Conservation (phyloP, 2,329 filamentous ascomycete genomes). For the Colletotrichum musae region DNA sequence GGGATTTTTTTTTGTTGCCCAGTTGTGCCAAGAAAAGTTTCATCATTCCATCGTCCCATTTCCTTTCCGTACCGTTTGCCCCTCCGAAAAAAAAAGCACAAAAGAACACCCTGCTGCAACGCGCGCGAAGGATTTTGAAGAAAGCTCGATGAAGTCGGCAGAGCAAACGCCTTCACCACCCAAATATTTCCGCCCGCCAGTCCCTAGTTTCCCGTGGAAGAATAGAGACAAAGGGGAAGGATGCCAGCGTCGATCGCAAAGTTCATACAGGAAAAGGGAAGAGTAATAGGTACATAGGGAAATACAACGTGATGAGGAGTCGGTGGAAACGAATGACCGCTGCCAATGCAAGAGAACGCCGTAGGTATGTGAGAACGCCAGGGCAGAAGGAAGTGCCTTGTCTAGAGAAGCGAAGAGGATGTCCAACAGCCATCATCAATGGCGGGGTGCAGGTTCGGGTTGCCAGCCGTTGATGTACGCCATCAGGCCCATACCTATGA, state of each 20-base stretch:
- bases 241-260: constrained; percentile 3
- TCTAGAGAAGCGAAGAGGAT: constrained; percentile 32
- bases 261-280: constrained; percentile 29
- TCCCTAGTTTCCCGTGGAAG: constrained; percentile 31
- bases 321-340: constrained; percentile 35
- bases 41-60: constrained; percentile 37
- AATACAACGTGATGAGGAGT: constrained; percentile 16
- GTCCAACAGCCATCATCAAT: constrained; percentile 42
- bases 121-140: not conserved
- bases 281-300: constrained; percentile 36
- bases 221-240: constrained; percentile 29
- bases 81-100: constrained; percentile 3
- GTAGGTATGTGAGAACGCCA: constrained; percentile 37
- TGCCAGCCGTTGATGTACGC: constrained; percentile 90
- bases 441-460: constrained; percentile 55
- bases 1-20: constrained; percentile 32
- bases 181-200: constrained; percentile 25
- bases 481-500: constrained; percentile 88
- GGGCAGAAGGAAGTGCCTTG: constrained; percentile 20
- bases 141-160: not conserved
- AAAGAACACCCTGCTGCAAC: constrained; percentile 36
- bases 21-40: constrained; percentile 16
- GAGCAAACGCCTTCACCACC: constrained; percentile 17
- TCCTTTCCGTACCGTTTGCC: constrained; percentile 34
- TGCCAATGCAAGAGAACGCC: constrained; percentile 40